These are phyloP conservation scores for Vicia faba DNA, from an alignment of 306 rosid species.

Conservation along the genomic window DNA sequence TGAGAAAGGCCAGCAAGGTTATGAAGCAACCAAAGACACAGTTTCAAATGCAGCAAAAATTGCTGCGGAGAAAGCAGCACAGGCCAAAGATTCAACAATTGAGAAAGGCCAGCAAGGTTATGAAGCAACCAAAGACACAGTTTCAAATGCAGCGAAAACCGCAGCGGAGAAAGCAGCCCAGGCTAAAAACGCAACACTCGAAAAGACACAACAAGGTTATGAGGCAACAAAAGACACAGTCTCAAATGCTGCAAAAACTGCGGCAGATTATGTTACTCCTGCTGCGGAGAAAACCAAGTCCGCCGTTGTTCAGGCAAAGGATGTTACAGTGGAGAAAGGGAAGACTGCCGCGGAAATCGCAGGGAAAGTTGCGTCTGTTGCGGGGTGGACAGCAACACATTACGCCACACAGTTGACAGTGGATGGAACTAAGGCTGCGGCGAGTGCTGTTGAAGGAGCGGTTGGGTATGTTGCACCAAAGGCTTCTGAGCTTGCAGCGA, in stretches of 20 bases:
- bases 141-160: neutral
- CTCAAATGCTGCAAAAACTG: constrained; percentile 40
- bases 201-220: constrained; percentile 47
- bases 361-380: constrained; percentile 49
- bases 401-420: constrained; percentile 55
- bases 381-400: constrained; percentile 71
- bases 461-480: constrained; percentile 61
- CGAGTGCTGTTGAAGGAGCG: constrained; percentile 46
- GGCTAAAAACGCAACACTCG: constrained; percentile 26
- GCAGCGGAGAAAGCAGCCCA: constrained; percentile 35
- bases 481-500: constrained; percentile 52
- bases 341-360: constrained; percentile 37
- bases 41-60: too few relatives aligned
- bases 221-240: constrained; percentile 43
- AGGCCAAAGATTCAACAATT: neutral
- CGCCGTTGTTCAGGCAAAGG: constrained; percentile 46
- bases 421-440: constrained; percentile 62
- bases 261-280: constrained; percentile 44
- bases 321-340: constrained; percentile 42
- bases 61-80: neutral
- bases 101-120: neutral
- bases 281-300: constrained; percentile 41
- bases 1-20: constrained; percentile 50
- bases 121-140: neutral
- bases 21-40: neutral